Evolutionary conservation across 2,329 filamentous ascomycete species (phyloP).

Genomic region (Blastomyces gilchristii): DNA sequence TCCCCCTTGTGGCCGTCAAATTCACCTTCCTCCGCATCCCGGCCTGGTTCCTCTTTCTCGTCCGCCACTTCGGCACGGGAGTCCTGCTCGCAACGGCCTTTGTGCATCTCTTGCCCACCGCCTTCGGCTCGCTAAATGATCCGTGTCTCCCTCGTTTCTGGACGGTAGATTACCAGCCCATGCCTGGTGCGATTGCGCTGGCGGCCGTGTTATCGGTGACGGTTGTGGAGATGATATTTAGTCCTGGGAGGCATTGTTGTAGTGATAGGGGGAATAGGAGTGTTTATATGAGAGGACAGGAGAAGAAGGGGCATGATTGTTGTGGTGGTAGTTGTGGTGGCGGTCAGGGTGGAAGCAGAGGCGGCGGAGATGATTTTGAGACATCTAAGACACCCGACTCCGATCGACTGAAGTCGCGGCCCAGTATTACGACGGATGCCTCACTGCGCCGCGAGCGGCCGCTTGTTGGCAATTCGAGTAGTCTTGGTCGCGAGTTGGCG

Average conservation of each 20-base stretch:
- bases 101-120: conserved; percentile 62
- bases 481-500: conserved; percentile 23
- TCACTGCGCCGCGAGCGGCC: conserved; percentile 16
- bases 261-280: background rate
- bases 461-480: conserved; percentile 21
- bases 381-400: too few species aligned
- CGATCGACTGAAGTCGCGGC: background rate
- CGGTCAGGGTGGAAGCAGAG: too few species aligned
- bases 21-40: conserved; percentile 49
- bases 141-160: conserved; percentile 47
- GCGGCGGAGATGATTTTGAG: too few species aligned
- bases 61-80: conserved; percentile 69
- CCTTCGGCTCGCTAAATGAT: conserved; percentile 56
- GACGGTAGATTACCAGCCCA: conserved; percentile 38
- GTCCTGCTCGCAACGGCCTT: conserved; percentile 81
- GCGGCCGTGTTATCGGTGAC: conserved; percentile 37
- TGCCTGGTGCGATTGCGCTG: conserved; percentile 41
- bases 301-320: background rate
- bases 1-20: conserved; percentile 55
- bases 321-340: background rate
- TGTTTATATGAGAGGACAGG: background rate
- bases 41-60: conserved; percentile 52
- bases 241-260: conserved; percentile 24
- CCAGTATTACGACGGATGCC: conserved; percentile 13
- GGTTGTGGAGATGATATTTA: conserved; percentile 49